Base-by-base conservation (phyloP, 441 rosid genomes). In the Erodium trifolium region DNA sequence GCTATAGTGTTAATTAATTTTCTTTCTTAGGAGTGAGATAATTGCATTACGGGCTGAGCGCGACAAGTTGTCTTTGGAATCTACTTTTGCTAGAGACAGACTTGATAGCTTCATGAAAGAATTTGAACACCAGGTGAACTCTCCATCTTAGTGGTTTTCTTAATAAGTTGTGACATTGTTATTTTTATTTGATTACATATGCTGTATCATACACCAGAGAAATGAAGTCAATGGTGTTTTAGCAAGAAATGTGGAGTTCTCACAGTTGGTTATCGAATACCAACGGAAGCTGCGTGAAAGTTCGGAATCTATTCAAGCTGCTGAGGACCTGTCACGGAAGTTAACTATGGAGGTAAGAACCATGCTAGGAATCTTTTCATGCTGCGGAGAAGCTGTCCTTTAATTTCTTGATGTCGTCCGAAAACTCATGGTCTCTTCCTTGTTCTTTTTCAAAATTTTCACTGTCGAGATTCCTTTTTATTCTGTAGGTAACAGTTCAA, bases 211-310 rank as follows among this genome's bases (percentile, higher is more conserved):
- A 27, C 73, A n/a, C 74, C 83, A 95, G 99, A 88, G 88, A 78
- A 82, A 76, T 77, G 93, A 92, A 79, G 78, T 79, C 51, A 83
- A 85, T 70, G 81, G 87, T 67, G 79, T 88, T 70, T 72, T 87
- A 77, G 82, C 97, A 63, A 86, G 97, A 79, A 95, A 95, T 79
- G 94, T 88, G 74, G 98, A 95, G 82, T 88, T 92, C 71, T 82
- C 98, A 37, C 96, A 87, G 71, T 76, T 95, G 74, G 83, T 92
- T 34, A 76, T 92, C 65, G 93, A 90, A 72, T 90, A 86, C 74
- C 98, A 95, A 76, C 84, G 86, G 67, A 92, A 82, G 82, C 71
- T 92, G 62, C 97, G 90, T 47, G 98, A 90, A 82, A 84, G 82
- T 83, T 84, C 92, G 39, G 95, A 86, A 72, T 81, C 91, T 75